These are phyloP conservation scores for Tolypocladium album DNA, from an alignment of 2,329 filamentous ascomycete species.

Conservation along the genomic window DNA sequence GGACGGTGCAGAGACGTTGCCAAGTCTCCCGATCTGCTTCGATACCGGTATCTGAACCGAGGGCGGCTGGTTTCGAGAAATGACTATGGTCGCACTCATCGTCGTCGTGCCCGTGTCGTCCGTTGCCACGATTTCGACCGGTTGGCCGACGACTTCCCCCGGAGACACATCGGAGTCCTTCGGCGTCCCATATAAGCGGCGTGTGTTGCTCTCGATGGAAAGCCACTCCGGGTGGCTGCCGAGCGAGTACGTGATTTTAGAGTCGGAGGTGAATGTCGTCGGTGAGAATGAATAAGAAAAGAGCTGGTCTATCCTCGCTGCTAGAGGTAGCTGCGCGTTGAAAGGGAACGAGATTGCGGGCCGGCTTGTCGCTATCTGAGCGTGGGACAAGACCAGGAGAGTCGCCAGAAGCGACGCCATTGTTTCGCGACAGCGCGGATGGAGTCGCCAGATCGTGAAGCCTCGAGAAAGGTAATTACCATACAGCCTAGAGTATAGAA, in stretches of 20 bases:
- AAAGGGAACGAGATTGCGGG: slow-evolving; percentile 56
- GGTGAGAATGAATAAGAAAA: slow-evolving; percentile 64
- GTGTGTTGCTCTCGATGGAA: slow-evolving; percentile 51
- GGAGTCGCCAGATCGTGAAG: slow-evolving; percentile 11
- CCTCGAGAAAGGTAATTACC: slow-evolving; percentile 6
- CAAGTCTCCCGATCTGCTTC: slow-evolving; percentile 46
- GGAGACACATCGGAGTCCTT: slow-evolving; percentile 33
- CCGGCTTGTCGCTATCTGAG: slow-evolving; percentile 19
- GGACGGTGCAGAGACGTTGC: slow-evolving; percentile 48
- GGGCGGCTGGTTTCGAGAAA: slow-evolving; percentile 49
- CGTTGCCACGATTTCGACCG: slow-evolving; percentile 58
- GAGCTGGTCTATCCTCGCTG: slow-evolving; percentile 55
- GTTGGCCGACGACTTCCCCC: slow-evolving; percentile 44
- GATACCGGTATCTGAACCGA: slow-evolving; percentile 43
- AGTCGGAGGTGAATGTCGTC: slow-evolving; percentile 61
- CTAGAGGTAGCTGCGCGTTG: slow-evolving; percentile 74
- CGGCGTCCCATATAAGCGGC: slow-evolving; percentile 64
- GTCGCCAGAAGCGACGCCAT: slow-evolving; percentile 18
- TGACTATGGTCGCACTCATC: slow-evolving; percentile 59
- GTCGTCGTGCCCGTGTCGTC: slow-evolving; percentile 53
- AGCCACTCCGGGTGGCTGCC: slow-evolving; percentile 62
- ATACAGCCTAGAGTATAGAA: slow-evolving; percentile 3
- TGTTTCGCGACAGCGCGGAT: slow-evolving; percentile 10
- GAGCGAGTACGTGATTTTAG: slow-evolving; percentile 57
- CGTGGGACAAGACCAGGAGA: slow-evolving; percentile 16